Base-by-base conservation (phyloP, 2,329 filamentous ascomycete genomes). In the Magnaporthiopsis poae region DNA sequence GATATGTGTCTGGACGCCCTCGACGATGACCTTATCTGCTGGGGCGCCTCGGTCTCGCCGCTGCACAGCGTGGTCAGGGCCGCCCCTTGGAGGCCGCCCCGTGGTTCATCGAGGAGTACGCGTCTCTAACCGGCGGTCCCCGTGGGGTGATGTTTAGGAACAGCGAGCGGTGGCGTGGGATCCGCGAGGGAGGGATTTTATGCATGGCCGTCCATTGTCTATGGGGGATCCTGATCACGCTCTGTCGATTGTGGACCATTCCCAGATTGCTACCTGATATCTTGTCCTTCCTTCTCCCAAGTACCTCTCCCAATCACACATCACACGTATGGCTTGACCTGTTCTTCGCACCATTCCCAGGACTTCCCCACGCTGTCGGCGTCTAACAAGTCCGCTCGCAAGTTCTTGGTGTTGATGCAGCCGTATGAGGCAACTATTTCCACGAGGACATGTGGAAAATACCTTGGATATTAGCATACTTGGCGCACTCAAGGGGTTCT, bases 61-160 rank as follows among this genome's bases (percentile, higher is more conserved):
- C n/a, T 59, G 27, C 63, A 64, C 29, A 46, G 63, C 63, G 52
- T 46, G 63, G 63, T 12, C 63, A 64, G 46, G 63, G 63, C 46
- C 29, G 46, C 33, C 74, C 77, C 1, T 79, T 76, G 72, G 72
- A 74, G 67, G 72, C 71, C 1, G 66, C 69, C 9, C 69, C 69
- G 9, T 74, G 72, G 71, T 74, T 74, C 21, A 65, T 74, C 18
- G 65, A 69, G 61, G 74, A 74, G 63, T 74, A 72, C 69, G 70
- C 61, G 63, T 36, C 61, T 7, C 62, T 74, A 5, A 68, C 72
- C 1, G 73, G 69, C 18, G 72, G 71, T 3, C 69, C 72, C 62
- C 70, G 71, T 3, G 73, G 71, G 2, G 72, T 74, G 29, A 67
- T 74, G 29, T 70, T 68, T 69, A 68, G 66, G 60, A 70, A 69